Base-by-base conservation (phyloP, 2,329 filamentous ascomycete genomes). In the Calycina herbarum region DNA sequence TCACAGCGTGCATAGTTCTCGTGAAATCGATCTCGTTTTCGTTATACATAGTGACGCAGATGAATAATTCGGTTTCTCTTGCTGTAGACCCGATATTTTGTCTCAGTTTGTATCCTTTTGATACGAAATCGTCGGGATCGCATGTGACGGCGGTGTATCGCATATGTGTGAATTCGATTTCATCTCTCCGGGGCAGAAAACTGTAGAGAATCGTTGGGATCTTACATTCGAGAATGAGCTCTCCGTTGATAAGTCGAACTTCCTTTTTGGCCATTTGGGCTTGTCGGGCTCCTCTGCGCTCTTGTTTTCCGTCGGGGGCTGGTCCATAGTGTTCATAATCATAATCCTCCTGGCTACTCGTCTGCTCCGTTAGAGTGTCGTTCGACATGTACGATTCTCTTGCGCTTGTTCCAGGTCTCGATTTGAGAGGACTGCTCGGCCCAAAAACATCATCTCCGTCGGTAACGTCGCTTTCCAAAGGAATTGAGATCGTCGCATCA, bases 21-120 rank as follows among this genome's bases (percentile, higher is more conserved):
- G 95, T 97, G 73, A 99, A 99, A 75, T 93, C 88, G 73, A 97
- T 92, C 76, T 98, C 95, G 78, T 97, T 92, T 79, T 99, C 95
- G 78, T 99, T 99, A 82, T 97, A 98, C 95, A 98, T 98, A 73
- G 95, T 99, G 68, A 99, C 83, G 76, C 94, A 97, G 73, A 99
- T 96, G 77, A 98, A 95, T 7, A 99, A 82, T 78, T 99, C 95
- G 0, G 94, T 98, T 78, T 98, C 94, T 68, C 95, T 88, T 33
- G 89, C 82, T 0, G 92, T 96, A 65, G 82, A 85, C 57, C 93
- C 93, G 67, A 97, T 93, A 75, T 92, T 92, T 78, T 98, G 95
- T 63, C 95, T 90, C 73, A 99, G 81, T 76, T 96, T 95, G 82
- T 97, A 99, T 1, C 94, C 94, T 68, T 89, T 87, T 7, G 89